A percentile compares a stretch with the other conserved stretches of the same genome.
Evolutionary conservation across 208 protist genomes (phyloP).

Genomic region (Strigomonas culicis): DNA sequence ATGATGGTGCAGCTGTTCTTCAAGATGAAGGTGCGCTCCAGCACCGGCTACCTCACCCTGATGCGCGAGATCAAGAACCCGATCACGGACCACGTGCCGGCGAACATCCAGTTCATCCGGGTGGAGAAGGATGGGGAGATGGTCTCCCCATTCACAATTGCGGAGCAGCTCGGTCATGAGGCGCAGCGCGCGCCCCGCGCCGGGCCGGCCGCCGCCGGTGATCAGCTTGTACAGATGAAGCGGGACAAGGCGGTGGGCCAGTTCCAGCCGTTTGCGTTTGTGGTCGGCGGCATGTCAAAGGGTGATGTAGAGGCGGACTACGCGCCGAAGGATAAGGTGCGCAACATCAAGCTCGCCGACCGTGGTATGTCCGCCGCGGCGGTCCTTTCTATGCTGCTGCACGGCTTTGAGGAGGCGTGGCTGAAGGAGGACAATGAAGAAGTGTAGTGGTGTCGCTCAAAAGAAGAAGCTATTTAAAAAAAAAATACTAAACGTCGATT

Average conservation of each 20-base stretch:
- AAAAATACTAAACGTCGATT: conserved; percentile 3
- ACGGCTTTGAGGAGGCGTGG: conserved; percentile 85
- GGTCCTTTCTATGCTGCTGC: conserved; percentile 58
- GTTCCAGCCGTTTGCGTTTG: conserved; percentile 83
- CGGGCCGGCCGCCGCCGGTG: conserved; percentile 29
- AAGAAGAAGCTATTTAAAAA: conserved; percentile 18
- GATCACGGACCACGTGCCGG: conserved; percentile 97
- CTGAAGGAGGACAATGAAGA: conserved; percentile 79
- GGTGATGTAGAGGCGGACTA: conserved; percentile 78
- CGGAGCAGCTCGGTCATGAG: conserved; percentile 9
- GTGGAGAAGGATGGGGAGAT: conserved; percentile 82
- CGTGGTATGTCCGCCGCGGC: conserved; percentile 84
- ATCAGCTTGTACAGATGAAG: too few species aligned
- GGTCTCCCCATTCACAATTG: conserved; percentile 66
- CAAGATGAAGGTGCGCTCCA: conserved; percentile 96
- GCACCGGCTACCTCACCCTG: conserved; percentile 88
- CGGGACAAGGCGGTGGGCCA: conserved; percentile 40
- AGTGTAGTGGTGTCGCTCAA: too few species aligned
- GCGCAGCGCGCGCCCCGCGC: conserved; percentile 23
- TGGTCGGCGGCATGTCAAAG: conserved; percentile 84
- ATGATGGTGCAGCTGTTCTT: conserved; percentile 99
- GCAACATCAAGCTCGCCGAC: conserved; percentile 63
- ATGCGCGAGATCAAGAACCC: conserved; percentile 99
- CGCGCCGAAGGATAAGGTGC: conserved; percentile 45
- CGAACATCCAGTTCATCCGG: conserved; percentile 62